A percentile compares a stretch with the other conserved stretches of the same genome.
phyloP scores from a whole-genome alignment of 805 yeast species.

The Starmera pachycereana region DNA sequence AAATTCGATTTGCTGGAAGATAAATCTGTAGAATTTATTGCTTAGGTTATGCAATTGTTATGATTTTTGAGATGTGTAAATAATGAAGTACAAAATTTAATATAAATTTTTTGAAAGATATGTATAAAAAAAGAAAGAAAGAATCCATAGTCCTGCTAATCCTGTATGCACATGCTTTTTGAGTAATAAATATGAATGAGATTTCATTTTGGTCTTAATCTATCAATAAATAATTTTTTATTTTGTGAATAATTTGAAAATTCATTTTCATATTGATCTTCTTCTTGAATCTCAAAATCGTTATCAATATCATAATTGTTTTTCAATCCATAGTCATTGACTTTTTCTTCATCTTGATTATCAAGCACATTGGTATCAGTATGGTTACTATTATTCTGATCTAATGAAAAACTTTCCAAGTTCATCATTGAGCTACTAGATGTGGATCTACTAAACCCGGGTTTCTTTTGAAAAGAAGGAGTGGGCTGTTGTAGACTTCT shows the following conservation, averaged over 20 bases:
- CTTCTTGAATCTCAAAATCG: constrained; percentile 27
- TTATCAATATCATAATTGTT: constrained; percentile 23
- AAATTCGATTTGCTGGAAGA: constrained; percentile 41
- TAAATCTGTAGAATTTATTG: constrained; percentile 22
- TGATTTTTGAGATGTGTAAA: background rate
- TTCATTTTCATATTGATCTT: constrained; percentile 35
- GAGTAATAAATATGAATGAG: background rate
- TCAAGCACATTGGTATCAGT: constrained; percentile 2
- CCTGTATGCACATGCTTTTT: background rate
- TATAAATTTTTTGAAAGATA: too few relatives aligned
- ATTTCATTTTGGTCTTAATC: constrained; percentile 25
- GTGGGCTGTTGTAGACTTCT: constrained; percentile 17
- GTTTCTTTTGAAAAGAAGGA: constrained; percentile 14
- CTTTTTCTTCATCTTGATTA: too few relatives aligned
- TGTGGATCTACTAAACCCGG: constrained; percentile 6
- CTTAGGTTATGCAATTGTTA: background rate
- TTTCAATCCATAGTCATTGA: constrained; percentile 18
- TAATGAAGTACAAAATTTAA: background rate
- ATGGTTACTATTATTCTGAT: background rate
- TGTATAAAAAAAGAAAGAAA: background rate
- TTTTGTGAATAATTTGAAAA: constrained; percentile 35
- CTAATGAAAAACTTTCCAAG: constrained; percentile 1
- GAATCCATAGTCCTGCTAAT: background rate
- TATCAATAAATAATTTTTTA: constrained; percentile 30
- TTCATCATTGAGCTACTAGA: background rate